A percentile compares a stretch with the other conserved stretches of the same genome.
phyloP scores from a whole-genome alignment of 176 grass and related monocot species.

The Ensete ventricosum region DNA sequence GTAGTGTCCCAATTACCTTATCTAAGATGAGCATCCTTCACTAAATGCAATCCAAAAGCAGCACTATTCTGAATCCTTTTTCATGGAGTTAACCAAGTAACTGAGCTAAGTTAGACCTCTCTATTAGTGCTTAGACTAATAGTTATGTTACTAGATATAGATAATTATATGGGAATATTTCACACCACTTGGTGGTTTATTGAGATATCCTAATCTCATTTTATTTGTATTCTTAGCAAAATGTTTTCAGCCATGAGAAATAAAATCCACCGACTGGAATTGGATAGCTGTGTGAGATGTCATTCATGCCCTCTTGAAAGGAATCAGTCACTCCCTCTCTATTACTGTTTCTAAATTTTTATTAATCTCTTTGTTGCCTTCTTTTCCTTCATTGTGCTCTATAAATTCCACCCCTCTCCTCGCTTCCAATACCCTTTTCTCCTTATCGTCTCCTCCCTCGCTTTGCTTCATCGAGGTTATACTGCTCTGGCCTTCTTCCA shows the following conservation, averaged over 20 bases:
- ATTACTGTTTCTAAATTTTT: slow-evolving; percentile 10
- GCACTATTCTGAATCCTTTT: background rate
- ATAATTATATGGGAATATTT: too few relatives aligned
- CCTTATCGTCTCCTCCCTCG: slow-evolving; percentile 21
- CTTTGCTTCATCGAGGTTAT: background rate
- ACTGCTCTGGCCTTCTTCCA: background rate
- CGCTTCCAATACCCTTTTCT: slow-evolving; percentile 57
- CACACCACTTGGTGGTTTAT: too few relatives aligned
- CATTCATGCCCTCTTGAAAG: background rate
- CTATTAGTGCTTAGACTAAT: too few relatives aligned
- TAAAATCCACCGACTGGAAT: background rate
- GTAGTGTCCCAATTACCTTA: background rate
- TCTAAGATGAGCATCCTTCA: background rate
- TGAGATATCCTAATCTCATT: too few relatives aligned
- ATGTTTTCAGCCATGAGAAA: background rate
- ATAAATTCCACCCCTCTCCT: slow-evolving; percentile 55
- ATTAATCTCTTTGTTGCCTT: background rate
- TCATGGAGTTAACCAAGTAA: too few relatives aligned
- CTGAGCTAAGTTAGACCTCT: too few relatives aligned
- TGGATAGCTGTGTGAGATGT: background rate
- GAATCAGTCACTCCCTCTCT: background rate
- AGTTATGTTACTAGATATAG: too few relatives aligned
- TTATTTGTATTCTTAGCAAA: background rate
- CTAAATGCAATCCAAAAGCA: background rate
- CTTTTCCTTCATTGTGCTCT: slow-evolving; percentile 20